Evolutionary conservation across 1,139 yeast species (phyloP), one percentile per base, ranked within the genome.

Genomic region (Protomyces pachydermus): DNA sequence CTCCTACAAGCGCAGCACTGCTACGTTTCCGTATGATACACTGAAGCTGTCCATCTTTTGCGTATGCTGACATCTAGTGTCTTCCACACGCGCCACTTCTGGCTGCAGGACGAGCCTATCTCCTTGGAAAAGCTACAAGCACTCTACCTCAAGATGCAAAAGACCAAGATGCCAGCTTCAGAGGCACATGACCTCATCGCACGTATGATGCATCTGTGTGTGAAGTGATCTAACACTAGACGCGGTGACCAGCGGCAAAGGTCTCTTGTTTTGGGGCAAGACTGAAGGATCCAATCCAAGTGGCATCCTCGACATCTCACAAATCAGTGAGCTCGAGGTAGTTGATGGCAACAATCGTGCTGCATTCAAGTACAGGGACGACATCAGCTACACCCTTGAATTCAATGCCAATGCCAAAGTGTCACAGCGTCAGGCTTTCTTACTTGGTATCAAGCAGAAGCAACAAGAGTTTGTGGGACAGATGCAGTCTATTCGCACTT

Each of bases 11-110:
- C 53, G 54, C 32, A 55, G 56, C 18, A 51, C 62, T 12, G 62
- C 62, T 39, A 58, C 62, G 25, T 58, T 58, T 16, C 62, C 62
- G 62, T 57, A 50, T 9, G 61, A 25, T 10, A 14, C 48, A 38
- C 35, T 18, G 20, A 23, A n/a, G 18, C 0, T 23, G n/a, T 32
- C 18, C 23, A 9, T 10, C 25, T 16, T 6, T 16, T 20, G n/a
- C n/a, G 20, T 14, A 35, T 51, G 37, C 54, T 51, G 18, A 51
- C 37, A n/a, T n/a, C 20, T 6, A 57, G 61, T 18, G 28, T 58
- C 37, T 52, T 51, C 35, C 62, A 58, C 53, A 51, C 51, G 28
- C 42, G 62, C 53, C 39, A n/a, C 45, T 58, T 58, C 35, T 52
- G 45, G 32, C 39, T 51, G 34, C 54, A 55, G 12, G 53, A 52